These are phyloP conservation scores for Ramalina intermedia DNA, from an alignment of 495 filamentous ascomycete genomes.

Conservation along the genomic window DNA sequence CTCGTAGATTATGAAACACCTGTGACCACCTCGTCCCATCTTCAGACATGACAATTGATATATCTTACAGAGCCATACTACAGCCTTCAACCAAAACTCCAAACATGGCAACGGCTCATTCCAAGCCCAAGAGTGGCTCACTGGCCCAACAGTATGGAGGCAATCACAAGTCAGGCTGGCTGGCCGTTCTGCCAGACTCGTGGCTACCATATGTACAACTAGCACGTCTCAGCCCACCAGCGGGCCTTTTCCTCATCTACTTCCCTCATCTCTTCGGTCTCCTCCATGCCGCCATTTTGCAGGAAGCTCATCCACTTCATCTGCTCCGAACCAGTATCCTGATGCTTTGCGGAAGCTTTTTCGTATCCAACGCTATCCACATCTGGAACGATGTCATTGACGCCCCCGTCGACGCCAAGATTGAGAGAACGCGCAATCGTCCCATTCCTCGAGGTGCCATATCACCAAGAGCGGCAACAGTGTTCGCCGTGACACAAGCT, in stretches of 20 bases:
- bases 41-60: too few species aligned
- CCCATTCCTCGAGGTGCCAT: slow-evolving; percentile 35
- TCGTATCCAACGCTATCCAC: slow-evolving; percentile 26
- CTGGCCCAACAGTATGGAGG: too few species aligned
- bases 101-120: too few species aligned
- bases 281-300: slow-evolving; percentile 21
- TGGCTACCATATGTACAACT: neutral
- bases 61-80: too few species aligned
- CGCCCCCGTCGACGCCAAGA: slow-evolving; percentile 26
- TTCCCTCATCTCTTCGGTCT: neutral
- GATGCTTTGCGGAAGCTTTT: slow-evolving; percentile 25
- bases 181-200: neutral
- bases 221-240: neutral
- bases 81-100: too few species aligned
- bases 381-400: slow-evolving; percentile 35
- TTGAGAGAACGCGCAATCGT: slow-evolving; percentile 23
- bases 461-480: slow-evolving; percentile 16
- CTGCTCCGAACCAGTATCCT: slow-evolving; percentile 12
- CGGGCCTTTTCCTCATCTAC: neutral
- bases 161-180: neutral
- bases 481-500: slow-evolving; percentile 14
- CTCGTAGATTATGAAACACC: too few species aligned
- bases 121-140: too few species aligned
- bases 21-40: too few species aligned
- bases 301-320: slow-evolving; percentile 7